Evolutionary conservation across 805 yeast species (phyloP).

Genomic region (Saccharomyces eubayanus): DNA sequence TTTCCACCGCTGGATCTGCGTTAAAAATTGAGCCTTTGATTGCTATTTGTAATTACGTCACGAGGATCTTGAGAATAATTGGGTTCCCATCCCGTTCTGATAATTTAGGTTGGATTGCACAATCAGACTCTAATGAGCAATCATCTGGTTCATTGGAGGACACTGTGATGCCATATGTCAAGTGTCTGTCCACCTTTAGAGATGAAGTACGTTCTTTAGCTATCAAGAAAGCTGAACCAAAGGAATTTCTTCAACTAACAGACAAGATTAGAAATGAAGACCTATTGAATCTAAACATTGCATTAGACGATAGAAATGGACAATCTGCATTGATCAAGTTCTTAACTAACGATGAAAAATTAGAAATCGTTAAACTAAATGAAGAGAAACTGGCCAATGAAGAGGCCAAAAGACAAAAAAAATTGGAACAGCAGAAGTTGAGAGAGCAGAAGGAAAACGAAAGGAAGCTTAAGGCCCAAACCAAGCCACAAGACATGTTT

Average conservation of each 20-base stretch:
- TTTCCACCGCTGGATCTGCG: constrained; percentile 44
- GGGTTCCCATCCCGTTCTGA: constrained; percentile 72
- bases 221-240: constrained; percentile 45
- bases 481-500: constrained; percentile 69
- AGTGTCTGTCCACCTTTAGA: constrained; percentile 68
- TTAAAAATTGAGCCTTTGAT: constrained; percentile 57
- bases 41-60: constrained; percentile 59
- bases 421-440: constrained; percentile 45
- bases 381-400: constrained; percentile 47
- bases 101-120: constrained; percentile 66
- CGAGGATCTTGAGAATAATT: constrained; percentile 57
- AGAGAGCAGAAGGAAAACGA: constrained; percentile 59
- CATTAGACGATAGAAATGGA: constrained; percentile 82
- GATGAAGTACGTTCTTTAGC: constrained; percentile 73
- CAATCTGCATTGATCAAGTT: constrained; percentile 79
- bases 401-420: constrained; percentile 31
- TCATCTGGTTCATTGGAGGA: constrained; percentile 46
- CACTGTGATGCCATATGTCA: constrained; percentile 67
- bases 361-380: constrained; percentile 49
- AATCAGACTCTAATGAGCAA: constrained; percentile 15
- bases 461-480: constrained; percentile 55
- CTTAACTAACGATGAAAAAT: constrained; percentile 58
- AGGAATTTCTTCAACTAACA: constrained; percentile 54
- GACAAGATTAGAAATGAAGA: constrained; percentile 70
- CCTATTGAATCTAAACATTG: constrained; percentile 65